These are phyloP conservation scores for Physcia stellaris DNA, from an alignment of 495 filamentous ascomycete genomes.

Conservation along the genomic window DNA sequence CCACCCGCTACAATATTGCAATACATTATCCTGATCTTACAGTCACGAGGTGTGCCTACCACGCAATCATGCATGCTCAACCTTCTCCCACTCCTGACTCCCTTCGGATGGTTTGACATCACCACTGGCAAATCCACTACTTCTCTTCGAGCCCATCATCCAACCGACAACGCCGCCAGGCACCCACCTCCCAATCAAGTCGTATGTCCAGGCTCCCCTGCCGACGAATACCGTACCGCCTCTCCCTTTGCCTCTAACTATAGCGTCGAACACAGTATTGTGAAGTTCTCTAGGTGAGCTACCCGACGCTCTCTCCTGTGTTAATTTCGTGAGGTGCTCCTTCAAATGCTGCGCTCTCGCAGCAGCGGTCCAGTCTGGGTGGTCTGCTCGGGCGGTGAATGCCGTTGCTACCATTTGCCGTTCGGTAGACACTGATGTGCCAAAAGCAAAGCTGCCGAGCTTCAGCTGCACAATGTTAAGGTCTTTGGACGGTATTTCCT, in stretches of 20 bases:
- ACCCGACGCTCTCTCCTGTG: slow-evolving; percentile 26
- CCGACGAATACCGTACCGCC: slow-evolving; percentile 52
- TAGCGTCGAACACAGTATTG: slow-evolving; percentile 73
- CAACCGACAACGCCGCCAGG: slow-evolving; percentile 65
- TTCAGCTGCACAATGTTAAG: slow-evolving; percentile 73
- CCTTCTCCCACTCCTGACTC: slow-evolving; percentile 10
- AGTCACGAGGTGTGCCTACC: background rate
- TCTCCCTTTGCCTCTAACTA: slow-evolving; percentile 37
- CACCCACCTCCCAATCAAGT: slow-evolving; percentile 74
- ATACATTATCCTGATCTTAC: background rate
- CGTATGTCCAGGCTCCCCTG: slow-evolving; percentile 66
- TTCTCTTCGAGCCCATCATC: slow-evolving; percentile 49
- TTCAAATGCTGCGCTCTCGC: slow-evolving; percentile 13
- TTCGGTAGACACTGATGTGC: slow-evolving; percentile 19
- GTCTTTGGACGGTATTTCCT: slow-evolving; percentile 57
- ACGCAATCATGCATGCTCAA: background rate
- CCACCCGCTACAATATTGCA: too few species aligned
- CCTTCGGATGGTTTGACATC: background rate
- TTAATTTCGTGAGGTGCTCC: background rate
- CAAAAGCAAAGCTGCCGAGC: slow-evolving; percentile 72
- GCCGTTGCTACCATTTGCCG: slow-evolving; percentile 12
- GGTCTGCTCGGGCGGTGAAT: too few species aligned
- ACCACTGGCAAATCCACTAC: background rate
- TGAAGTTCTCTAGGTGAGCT: slow-evolving; percentile 63
- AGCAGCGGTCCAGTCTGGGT: too few species aligned